These are phyloP conservation scores for Tetrapisispora pingtungensis DNA, from an alignment of 805 yeast genomes.

Conservation along the genomic window DNA sequence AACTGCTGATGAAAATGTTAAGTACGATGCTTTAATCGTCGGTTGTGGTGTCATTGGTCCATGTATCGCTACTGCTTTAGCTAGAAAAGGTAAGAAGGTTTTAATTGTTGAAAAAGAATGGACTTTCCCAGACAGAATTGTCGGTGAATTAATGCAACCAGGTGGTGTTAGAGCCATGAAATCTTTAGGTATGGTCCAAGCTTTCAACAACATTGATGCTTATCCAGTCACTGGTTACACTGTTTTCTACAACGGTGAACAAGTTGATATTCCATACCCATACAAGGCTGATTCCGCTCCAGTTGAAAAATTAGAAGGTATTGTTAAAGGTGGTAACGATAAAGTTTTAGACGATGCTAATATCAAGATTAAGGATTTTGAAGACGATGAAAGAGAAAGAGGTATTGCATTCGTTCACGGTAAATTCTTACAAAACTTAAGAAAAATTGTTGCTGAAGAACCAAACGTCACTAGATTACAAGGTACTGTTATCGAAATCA, in stretches of 20 bases:
- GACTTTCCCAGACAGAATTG: slow-evolving; percentile 88
- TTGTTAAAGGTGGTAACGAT: slow-evolving; percentile 52
- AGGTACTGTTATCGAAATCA: slow-evolving; percentile 67
- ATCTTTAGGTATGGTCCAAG: slow-evolving; percentile 72
- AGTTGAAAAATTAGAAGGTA: slow-evolving; percentile 41
- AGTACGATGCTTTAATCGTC: slow-evolving; percentile 74
- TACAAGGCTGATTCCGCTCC: slow-evolving; percentile 41
- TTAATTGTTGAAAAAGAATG: slow-evolving; percentile 75
- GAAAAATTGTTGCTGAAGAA: slow-evolving; percentile 58
- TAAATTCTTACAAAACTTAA: slow-evolving; percentile 64
- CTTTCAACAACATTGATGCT: slow-evolving; percentile 45
- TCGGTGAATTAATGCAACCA: slow-evolving; percentile 95
- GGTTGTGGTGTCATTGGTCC: slow-evolving; percentile 99
- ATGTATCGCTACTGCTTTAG: slow-evolving; percentile 78
- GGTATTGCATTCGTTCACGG: slow-evolving; percentile 96
- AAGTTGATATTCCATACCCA: slow-evolving; percentile 62
- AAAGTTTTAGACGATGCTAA: slow-evolving; percentile 43
- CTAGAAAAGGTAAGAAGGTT: slow-evolving; percentile 81
- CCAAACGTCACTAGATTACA: slow-evolving; percentile 68
- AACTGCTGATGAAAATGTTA: slow-evolving; percentile 23
- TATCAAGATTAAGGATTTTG: slow-evolving; percentile 43
- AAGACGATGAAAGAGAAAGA: slow-evolving; percentile 41
- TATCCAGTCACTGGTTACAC: slow-evolving; percentile 71
- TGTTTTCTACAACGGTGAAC: slow-evolving; percentile 52
- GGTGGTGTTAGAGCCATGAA: slow-evolving; percentile 82